phyloP scores from a whole-genome alignment of 2,329 filamentous ascomycete species.

The Ilyonectria destructans region DNA sequence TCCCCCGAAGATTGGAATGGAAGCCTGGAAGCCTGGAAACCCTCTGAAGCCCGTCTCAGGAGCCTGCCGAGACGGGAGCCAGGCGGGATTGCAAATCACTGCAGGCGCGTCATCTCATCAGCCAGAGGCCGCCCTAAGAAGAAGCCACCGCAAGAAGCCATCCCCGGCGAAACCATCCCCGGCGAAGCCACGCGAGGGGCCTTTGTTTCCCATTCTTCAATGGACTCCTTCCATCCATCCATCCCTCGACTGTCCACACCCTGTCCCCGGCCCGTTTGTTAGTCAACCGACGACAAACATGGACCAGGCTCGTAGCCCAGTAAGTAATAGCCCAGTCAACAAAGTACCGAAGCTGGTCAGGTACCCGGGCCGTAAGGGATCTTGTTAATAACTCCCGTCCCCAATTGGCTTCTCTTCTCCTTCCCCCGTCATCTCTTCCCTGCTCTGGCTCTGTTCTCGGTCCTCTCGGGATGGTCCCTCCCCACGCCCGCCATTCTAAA shows the following conservation, averaged over 20 bases:
- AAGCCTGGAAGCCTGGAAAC: neutral
- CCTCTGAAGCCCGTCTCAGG: neutral
- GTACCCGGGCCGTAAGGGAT: conserved; percentile 6
- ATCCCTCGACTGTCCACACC: conserved; percentile 18
- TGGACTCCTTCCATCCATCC: conserved; percentile 17
- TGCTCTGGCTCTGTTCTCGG: neutral
- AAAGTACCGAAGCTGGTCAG: conserved; percentile 11
- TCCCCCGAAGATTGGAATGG: neutral
- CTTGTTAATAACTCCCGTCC: conserved; percentile 30
- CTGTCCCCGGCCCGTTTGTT: conserved; percentile 29
- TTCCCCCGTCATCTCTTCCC: neutral
- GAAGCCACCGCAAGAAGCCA: neutral
- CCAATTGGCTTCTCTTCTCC: conserved; percentile 13
- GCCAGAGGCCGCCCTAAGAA: too few relatives aligned
- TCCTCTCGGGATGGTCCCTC: conserved; percentile 1
- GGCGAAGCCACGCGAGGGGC: neutral
- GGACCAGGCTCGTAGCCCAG: conserved; percentile 22
- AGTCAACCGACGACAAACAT: conserved; percentile 16
- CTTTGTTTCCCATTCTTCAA: conserved; percentile 7
- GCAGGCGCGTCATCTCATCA: neutral
- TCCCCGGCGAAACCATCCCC: too few relatives aligned
- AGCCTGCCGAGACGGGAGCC: neutral
- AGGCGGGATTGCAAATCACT: neutral
- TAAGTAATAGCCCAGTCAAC: conserved; percentile 16
- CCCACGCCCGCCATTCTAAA: conserved; percentile 3